phyloP scores from a whole-genome alignment of 371 early-diverging fungal species.

The Choanephora cucurbitarum region DNA sequence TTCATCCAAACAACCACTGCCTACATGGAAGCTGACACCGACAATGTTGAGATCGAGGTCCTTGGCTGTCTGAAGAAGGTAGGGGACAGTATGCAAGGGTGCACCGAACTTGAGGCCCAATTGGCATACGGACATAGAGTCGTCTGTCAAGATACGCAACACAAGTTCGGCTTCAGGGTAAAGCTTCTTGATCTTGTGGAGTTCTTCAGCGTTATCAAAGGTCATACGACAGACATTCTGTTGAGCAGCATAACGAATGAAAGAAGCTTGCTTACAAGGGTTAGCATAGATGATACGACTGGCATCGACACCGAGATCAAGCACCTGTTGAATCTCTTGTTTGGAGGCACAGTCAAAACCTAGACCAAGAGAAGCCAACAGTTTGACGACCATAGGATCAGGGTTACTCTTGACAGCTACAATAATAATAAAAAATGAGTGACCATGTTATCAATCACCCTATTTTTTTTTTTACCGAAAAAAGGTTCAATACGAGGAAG shows the following conservation, averaged over 20 bases:
- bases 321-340: slow-evolving; percentile 84
- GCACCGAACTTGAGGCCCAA: slow-evolving; percentile 98
- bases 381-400: slow-evolving; percentile 81
- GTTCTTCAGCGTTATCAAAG: slow-evolving; percentile 97
- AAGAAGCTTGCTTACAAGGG: slow-evolving; percentile 96
- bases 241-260: slow-evolving; percentile 82
- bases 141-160: slow-evolving; percentile 94
- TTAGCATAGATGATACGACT: slow-evolving; percentile 94
- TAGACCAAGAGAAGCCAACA: slow-evolving; percentile 82
- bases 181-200: slow-evolving; percentile 84
- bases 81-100: slow-evolving; percentile 65
- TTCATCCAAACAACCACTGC: slow-evolving; percentile 91
- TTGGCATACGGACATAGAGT: slow-evolving; percentile 89
- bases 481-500: slow-evolving; percentile 95
- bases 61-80: slow-evolving; percentile 75
- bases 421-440: slow-evolving; percentile 8
- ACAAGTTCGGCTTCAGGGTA: slow-evolving; percentile 87
- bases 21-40: slow-evolving; percentile 96
- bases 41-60: slow-evolving; percentile 85
- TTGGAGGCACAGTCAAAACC: slow-evolving; percentile 95
- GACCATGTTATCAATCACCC: no score
- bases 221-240: slow-evolving; percentile 91
- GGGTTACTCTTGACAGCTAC: slow-evolving; percentile 95
- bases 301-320: slow-evolving; percentile 79
- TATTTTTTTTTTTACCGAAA: no score